phyloP scores from a whole-genome alignment of 306 rosid species.

The Quillaja saponaria region DNA sequence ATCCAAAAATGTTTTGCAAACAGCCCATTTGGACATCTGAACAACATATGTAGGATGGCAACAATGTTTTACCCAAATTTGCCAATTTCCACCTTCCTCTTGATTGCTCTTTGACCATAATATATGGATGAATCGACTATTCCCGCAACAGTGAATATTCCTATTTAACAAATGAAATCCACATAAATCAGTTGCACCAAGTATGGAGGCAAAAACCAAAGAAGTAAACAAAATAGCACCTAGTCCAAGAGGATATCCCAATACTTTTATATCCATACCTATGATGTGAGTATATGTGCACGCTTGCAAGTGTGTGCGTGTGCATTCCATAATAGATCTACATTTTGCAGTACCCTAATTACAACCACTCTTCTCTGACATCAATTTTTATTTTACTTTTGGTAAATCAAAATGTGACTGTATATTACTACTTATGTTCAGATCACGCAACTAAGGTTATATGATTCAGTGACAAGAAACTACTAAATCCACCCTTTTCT shows the following conservation, averaged over 20 bases:
- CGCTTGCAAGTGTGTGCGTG: no score
- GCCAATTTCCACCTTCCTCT: conserved; percentile 67
- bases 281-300: not conserved
- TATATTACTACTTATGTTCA: conserved; percentile 11
- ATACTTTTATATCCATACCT: no score
- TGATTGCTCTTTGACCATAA: conserved; percentile 67
- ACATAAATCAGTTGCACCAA: conserved; percentile 19
- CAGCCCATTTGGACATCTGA: conserved; percentile 21
- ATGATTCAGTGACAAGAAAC: not conserved
- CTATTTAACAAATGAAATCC: conserved; percentile 41
- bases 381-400: not conserved
- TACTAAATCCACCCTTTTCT: conserved; percentile 1
- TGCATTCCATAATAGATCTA: no score
- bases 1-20: conserved; percentile 1
- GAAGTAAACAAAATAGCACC: not conserved
- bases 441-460: not conserved
- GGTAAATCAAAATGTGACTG: not conserved
- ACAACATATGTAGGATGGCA: conserved; percentile 17
- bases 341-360: no score
- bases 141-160: conserved; percentile 78
- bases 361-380: no score
- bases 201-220: not conserved
- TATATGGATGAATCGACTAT: conserved; percentile 75
- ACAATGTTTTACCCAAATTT: conserved; percentile 44
- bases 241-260: no score